Conservation (phyloP, 2,329 filamentous ascomycete genomes). For the Colletotrichum gloeosporioides region DNA sequence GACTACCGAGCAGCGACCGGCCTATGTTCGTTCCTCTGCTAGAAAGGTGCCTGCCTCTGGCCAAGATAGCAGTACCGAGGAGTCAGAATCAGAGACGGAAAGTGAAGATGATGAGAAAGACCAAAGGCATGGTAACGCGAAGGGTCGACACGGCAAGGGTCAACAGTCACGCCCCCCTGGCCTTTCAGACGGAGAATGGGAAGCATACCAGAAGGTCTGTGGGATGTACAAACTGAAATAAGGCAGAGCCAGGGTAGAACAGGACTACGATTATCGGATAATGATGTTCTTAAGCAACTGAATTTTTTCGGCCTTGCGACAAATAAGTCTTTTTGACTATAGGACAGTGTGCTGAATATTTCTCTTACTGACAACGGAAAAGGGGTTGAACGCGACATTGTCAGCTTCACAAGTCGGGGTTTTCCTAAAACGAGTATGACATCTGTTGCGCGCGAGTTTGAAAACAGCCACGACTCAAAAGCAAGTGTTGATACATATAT, state of each 20-base stretch:
- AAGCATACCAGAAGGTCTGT: neutral
- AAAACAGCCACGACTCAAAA: neutral
- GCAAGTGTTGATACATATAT: neutral
- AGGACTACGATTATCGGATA: accelerated
- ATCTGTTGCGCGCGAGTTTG: accelerated
- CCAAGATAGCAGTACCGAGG: neutral
- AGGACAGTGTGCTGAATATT: neutral
- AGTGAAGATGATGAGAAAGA: neutral
- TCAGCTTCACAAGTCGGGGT: neutral
- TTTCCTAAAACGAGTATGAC: accelerated
- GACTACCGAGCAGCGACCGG: neutral
- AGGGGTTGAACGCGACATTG: neutral
- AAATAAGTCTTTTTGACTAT: too few species aligned
- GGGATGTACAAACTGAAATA: neutral
- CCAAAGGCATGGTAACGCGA: neutral
- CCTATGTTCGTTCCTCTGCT: neutral
- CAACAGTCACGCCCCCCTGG: neutral
- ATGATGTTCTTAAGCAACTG: neutral
- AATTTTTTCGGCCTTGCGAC: neutral
- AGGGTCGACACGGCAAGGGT: neutral
- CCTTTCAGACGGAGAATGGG: neutral
- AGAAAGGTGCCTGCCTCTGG: neutral
- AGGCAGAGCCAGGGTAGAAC: accelerated
- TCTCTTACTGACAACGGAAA: neutral
- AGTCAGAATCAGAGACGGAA: neutral